phyloP scores from a whole-genome alignment of 805 yeast species.

The Martiniozyma abietophila region DNA sequence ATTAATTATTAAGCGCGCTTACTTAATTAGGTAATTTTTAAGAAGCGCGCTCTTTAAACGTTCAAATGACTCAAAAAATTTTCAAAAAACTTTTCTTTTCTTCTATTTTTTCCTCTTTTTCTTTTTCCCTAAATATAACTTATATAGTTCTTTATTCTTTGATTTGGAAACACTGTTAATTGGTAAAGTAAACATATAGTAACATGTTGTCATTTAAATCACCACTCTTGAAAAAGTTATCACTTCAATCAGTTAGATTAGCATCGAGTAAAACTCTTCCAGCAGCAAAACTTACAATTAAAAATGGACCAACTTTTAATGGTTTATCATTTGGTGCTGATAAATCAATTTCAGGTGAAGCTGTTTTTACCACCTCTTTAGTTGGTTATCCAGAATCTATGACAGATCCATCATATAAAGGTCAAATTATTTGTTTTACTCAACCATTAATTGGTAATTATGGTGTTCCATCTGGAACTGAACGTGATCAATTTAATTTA shows the following conservation, averaged over 20 bases:
- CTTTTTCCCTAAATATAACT: too few species aligned
- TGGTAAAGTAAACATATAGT: neutral
- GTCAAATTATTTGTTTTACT: constrained; percentile 94
- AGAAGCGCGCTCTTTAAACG: constrained; percentile 7
- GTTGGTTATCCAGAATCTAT: constrained; percentile 98
- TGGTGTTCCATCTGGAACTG: constrained; percentile 87
- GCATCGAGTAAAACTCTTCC: constrained; percentile 34
- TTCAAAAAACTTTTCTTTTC: neutral
- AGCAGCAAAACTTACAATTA: constrained; percentile 83
- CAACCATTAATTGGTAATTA: constrained; percentile 96
- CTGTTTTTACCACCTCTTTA: constrained; percentile 94
- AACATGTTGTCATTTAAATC: constrained; percentile 12
- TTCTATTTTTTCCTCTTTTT: neutral
- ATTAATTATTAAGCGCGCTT: constrained; percentile 8
- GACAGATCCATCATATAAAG: constrained; percentile 97
- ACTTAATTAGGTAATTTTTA: constrained; percentile 7
- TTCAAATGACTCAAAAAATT: constrained; percentile 2
- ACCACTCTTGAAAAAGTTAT: constrained; percentile 1
- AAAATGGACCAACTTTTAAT: constrained; percentile 86
- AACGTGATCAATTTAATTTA: constrained; percentile 74
- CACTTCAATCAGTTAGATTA: constrained; percentile 5
- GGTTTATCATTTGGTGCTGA: constrained; percentile 97
- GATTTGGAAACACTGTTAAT: too few species aligned
- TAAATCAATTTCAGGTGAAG: constrained; percentile 89
- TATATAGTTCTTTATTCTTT: too few species aligned